Base-by-base conservation (phyloP, 208 protist species). In the Zelonia costaricensis region DNA sequence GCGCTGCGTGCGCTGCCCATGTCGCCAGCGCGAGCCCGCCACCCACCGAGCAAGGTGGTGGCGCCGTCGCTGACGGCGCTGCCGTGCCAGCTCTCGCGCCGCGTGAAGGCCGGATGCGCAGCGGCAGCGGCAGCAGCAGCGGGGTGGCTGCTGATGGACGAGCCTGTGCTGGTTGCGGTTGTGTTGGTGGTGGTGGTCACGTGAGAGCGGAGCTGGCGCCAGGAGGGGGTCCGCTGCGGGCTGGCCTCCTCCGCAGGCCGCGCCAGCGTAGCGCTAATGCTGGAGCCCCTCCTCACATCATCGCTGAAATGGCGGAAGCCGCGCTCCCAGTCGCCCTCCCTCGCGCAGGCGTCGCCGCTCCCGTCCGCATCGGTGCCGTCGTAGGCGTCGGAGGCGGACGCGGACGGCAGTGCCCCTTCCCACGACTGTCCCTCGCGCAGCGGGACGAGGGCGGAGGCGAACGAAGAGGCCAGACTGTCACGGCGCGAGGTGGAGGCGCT, bases 401-500 rank as follows among this genome's bases (percentile, higher is more conserved):
- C n/a, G 25, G 13, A 33, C 49, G 18, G 28, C 30, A 55, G 25
- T 15, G n/a, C 44, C 18, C 30, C 38, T 22, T 12, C 28, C 45
- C n/a, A n/a, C n/a, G n/a, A n/a, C n/a, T n/a, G n/a, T n/a, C n/a
- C n/a, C n/a, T n/a, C 54, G 12, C 54, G 51, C 10, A 38, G 58
- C 4, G 66, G 66, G 33, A 73, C 66, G 3, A 69, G 55, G 3
- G 62, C 31, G 9, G 62, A 67, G 22, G 69, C 67, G 27, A 59
- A 70, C 28, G 63, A 72, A 1, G 39, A 36, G 12, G 68, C 74
- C 22, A 84, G 66, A 43, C 66, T 60, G 38, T 84, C 81, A 20
- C 76, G 62, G 10, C 73, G 65, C 3, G 81, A 81, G 22, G 61
- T 8, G 23, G 69, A 73, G 9, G 40, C 38, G 45, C 81, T 84